Evolutionary conservation across 176 grass and related monocot genomes (phyloP).

Genomic region (Phragmites australis): DNA sequence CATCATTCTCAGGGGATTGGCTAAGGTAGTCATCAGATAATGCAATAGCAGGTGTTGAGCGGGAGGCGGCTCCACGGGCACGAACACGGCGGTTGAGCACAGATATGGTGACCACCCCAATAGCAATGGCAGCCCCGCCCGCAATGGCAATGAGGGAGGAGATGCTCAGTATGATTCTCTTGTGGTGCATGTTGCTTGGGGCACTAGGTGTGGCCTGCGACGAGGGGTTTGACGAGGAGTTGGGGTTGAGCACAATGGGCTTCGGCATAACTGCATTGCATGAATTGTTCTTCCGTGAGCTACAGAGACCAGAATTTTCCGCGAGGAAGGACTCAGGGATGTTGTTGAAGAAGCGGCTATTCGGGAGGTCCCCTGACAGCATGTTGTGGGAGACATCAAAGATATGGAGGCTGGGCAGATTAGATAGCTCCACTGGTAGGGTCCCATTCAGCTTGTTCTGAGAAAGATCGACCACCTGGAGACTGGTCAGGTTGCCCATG

Average conservation of each 20-base stretch:
- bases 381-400: constrained; percentile 91
- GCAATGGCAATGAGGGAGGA: constrained; percentile 89
- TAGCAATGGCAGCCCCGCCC: constrained; percentile 58
- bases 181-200: constrained; percentile 61
- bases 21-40: constrained; percentile 80
- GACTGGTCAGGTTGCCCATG: constrained; percentile 64
- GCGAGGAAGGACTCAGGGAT: constrained; percentile 55
- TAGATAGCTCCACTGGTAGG: constrained; percentile 63
- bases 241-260: constrained; percentile 93
- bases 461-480: constrained; percentile 69
- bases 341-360: constrained; percentile 72
- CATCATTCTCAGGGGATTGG: constrained; percentile 73
- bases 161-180: constrained; percentile 94
- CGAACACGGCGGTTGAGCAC: constrained; percentile 72
- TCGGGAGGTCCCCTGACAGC: constrained; percentile 73
- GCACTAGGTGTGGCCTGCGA: constrained; percentile 35
- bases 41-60: constrained; percentile 43
- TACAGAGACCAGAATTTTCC: constrained; percentile 74
- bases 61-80: constrained; percentile 39
- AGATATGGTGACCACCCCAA: constrained; percentile 78
- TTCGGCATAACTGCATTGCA: constrained; percentile 73
- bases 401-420: constrained; percentile 52
- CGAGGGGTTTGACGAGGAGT: constrained; percentile 61
- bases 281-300: constrained; percentile 62
- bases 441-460: constrained; percentile 73